phyloP scores from a whole-genome alignment of 495 filamentous ascomycete genomes.

The Glarea lozoyensis region DNA sequence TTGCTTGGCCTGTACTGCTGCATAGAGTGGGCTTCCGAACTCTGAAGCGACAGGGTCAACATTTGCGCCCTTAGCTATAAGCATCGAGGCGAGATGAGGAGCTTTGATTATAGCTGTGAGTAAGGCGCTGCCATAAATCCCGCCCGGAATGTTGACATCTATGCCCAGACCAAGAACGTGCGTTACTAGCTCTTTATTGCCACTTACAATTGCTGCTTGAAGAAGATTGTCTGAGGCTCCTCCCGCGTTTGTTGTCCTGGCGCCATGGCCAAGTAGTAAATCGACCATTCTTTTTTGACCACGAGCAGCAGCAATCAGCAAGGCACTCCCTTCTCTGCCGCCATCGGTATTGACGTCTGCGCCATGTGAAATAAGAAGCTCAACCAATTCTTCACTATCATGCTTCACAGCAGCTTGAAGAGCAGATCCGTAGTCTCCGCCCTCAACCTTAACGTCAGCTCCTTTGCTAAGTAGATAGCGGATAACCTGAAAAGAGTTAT shows the following conservation, averaged over 20 bases:
- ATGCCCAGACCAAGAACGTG: slow-evolving; percentile 8
- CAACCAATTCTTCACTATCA: slow-evolving; percentile 9
- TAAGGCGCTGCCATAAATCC: neutral
- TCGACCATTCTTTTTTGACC: slow-evolving; percentile 13
- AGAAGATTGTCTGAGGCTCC: neutral
- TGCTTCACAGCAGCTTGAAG: slow-evolving; percentile 16
- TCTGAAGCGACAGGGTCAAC: too few relatives aligned
- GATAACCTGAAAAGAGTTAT: slow-evolving; percentile 13
- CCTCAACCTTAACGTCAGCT: slow-evolving; percentile 16
- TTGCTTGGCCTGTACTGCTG: too few relatives aligned
- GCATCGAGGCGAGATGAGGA: too few relatives aligned
- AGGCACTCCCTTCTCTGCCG: slow-evolving; percentile 11
- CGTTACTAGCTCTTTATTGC: neutral
- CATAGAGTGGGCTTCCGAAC: too few relatives aligned
- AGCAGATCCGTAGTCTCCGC: slow-evolving; percentile 12
- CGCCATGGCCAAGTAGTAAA: slow-evolving; percentile 20
- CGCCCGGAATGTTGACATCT: slow-evolving; percentile 1
- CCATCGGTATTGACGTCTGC: slow-evolving; percentile 19
- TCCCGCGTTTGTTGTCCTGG: slow-evolving; percentile 12
- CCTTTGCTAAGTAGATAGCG: slow-evolving; percentile 16
- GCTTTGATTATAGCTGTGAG: too few relatives aligned
- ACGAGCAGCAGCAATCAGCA: slow-evolving; percentile 13
- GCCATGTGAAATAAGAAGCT: slow-evolving; percentile 14
- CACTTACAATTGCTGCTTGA: neutral
- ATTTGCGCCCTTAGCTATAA: too few relatives aligned